phyloP scores from a whole-genome alignment of 23 red algal species.

The Gracilaria domingensis region DNA sequence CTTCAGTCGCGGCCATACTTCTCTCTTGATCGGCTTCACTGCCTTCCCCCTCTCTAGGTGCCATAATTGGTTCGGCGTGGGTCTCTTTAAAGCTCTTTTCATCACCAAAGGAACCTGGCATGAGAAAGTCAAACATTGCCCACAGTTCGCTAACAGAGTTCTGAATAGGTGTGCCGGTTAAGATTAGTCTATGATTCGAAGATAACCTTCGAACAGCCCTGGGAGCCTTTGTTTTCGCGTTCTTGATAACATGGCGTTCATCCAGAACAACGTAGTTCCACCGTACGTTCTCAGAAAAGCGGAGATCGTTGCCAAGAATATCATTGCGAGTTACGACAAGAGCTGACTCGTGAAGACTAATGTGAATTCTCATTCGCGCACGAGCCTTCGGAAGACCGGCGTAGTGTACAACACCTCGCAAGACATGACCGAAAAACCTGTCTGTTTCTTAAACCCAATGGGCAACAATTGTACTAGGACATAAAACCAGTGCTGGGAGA shows the following conservation, averaged over 20 bases:
- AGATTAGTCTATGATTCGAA: slow-evolving; percentile 83
- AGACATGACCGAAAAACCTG: slow-evolving; percentile 85
- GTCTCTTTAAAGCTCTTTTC: slow-evolving; percentile 84
- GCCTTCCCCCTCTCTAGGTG: slow-evolving; percentile 69
- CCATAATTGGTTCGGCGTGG: slow-evolving; percentile 91
- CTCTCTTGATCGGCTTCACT: slow-evolving; percentile 81
- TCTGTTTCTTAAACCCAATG: slow-evolving; percentile 92
- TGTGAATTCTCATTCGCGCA: slow-evolving; percentile 18
- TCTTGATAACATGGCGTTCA: slow-evolving; percentile 99
- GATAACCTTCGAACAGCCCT: slow-evolving; percentile 83
- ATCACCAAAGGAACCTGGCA: slow-evolving; percentile 93
- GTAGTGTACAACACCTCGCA: slow-evolving; percentile 86
- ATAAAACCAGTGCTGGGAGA: slow-evolving; percentile 82
- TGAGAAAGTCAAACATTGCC: slow-evolving; percentile 98
- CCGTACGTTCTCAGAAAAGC: slow-evolving; percentile 49
- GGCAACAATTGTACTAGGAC: slow-evolving; percentile 86
- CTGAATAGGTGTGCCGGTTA: slow-evolving; percentile 98
- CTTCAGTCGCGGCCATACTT: slow-evolving; percentile 79
- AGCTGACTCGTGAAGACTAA: slow-evolving; percentile 4
- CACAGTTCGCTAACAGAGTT: slow-evolving; percentile 97
- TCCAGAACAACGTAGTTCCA: slow-evolving; percentile 95
- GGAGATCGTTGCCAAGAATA: slow-evolving; percentile 77
- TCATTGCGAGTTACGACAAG: slow-evolving; percentile 95
- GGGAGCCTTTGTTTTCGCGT: slow-evolving; percentile 85
- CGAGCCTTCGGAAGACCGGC: slow-evolving; percentile 75